phyloP scores from a whole-genome alignment of 176 grass and related monocot genomes.

The Microstegium vimineum region DNA sequence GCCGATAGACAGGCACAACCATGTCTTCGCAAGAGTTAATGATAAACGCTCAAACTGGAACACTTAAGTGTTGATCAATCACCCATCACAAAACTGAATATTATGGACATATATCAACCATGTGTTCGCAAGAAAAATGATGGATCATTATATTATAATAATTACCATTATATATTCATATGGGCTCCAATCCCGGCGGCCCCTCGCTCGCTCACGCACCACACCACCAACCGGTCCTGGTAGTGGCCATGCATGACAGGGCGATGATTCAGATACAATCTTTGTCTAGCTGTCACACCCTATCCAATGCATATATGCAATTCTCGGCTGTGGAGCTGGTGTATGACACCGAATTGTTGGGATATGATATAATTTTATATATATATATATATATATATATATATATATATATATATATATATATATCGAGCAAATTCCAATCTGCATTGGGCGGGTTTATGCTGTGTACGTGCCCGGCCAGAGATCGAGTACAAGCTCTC shows the following conservation, averaged over 20 bases:
- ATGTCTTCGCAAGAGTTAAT: too few relatives aligned
- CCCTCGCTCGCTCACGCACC: not conserved
- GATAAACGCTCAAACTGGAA: too few relatives aligned
- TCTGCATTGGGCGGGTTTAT: not conserved
- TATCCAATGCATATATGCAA: not conserved
- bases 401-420: too few relatives aligned
- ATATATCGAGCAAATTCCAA: not conserved
- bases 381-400: too few relatives aligned
- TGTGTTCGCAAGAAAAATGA: too few relatives aligned
- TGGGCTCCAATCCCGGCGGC: not conserved
- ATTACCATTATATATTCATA: conserved; percentile 1
- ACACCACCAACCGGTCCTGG: conserved; percentile 14
- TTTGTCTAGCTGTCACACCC: conserved; percentile 26
- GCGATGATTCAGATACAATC: conserved; percentile 44
- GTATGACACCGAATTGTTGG: not conserved
- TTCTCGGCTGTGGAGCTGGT: too few relatives aligned
- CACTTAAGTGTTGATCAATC: too few relatives aligned
- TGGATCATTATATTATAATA: too few relatives aligned
- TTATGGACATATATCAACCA: too few relatives aligned
- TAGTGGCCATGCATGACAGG: not conserved
- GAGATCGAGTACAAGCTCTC: not conserved
- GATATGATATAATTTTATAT: conserved; percentile 29
- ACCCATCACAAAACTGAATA: too few relatives aligned
- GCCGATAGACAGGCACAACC: too few relatives aligned
- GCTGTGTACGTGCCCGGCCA: not conserved